Evolutionary conservation across 495 filamentous ascomycete genomes (phyloP), one percentile per base, ranked within the genome.

Genomic region (Aspergillus cristatus): DNA sequence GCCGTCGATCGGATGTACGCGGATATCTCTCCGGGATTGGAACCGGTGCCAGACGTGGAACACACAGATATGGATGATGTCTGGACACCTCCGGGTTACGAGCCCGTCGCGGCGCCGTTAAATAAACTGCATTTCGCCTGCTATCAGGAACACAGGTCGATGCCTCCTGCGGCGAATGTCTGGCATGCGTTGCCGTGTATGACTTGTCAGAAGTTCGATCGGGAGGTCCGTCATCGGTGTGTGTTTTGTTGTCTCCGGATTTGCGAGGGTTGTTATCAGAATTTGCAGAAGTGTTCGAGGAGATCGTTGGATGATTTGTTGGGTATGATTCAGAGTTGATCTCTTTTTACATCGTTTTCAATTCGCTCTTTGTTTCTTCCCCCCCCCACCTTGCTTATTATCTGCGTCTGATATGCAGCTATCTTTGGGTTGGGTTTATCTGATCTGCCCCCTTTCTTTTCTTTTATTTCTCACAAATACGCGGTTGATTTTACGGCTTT

Each of bases 161-260:
- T 74, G 64, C 54, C 54, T 12, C 34, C 46, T 7, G 58, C 64
- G 8, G 53, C 51, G 28, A 74, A 74, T 40, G 48, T 51, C 28
- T 65, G 64, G 62, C 61, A 65, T 47, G 51, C 67, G 6, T 50
- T 68, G 14, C 69, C 67, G 5, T 74, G 70, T 45, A 71, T 72
- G 67, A 62, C 63, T 1, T 74, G 70, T 38, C 57, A 59, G 18
- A 65, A 67, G 28, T 52, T 55, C 7, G 61, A 72, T 35, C 56
- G 50, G 0, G 60, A 71, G 41, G 49, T 60, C 22, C 56, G 67
- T 3, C 56, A 67, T 43, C 62, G 60, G 36, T 74, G 70, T 43
- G 60, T 65, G 12, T 72, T 67, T 38, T 74, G 70, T 32, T 68
- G 55, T 31, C 36, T 74, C 45, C 57, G 70, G 8, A 53, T 74